Evolutionary conservation across 805 yeast genomes (phyloP).

Genomic region (Saccharomycopsis babjevae): DNA sequence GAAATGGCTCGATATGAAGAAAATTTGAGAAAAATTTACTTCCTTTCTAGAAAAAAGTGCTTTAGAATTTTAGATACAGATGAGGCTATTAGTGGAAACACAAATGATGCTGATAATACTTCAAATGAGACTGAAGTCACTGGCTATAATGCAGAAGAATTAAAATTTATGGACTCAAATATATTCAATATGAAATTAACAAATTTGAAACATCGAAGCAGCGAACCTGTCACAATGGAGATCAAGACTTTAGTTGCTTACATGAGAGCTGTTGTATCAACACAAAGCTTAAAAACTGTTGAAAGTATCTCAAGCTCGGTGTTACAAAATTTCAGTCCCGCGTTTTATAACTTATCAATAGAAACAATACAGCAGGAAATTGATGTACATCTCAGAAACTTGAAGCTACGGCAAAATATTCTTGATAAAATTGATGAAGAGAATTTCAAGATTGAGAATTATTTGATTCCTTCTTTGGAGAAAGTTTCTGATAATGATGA

Average conservation of each 20-base stretch:
- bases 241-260: not conserved
- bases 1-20: not conserved
- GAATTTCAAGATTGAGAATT: not conserved
- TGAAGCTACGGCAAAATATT: not conserved
- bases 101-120: not conserved
- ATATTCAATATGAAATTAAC: not conserved
- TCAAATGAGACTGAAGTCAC: not conserved
- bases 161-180: not conserved
- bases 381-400: not conserved
- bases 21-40: not conserved
- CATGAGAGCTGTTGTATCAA: not conserved
- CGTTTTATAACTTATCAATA: not conserved
- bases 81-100: not conserved
- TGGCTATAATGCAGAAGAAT: not conserved
- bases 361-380: not conserved
- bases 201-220: not conserved
- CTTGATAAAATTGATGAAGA: not conserved
- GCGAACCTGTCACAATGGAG: too few relatives aligned
- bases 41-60: not conserved
- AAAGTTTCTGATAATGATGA: not conserved
- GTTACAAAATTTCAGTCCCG: not conserved
- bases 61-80: not conserved
- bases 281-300: not conserved
- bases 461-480: not conserved
- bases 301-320: not conserved